Evolutionary conservation across 2,329 filamentous ascomycete genomes (phyloP).

Genomic region (Monosporascus sp.): DNA sequence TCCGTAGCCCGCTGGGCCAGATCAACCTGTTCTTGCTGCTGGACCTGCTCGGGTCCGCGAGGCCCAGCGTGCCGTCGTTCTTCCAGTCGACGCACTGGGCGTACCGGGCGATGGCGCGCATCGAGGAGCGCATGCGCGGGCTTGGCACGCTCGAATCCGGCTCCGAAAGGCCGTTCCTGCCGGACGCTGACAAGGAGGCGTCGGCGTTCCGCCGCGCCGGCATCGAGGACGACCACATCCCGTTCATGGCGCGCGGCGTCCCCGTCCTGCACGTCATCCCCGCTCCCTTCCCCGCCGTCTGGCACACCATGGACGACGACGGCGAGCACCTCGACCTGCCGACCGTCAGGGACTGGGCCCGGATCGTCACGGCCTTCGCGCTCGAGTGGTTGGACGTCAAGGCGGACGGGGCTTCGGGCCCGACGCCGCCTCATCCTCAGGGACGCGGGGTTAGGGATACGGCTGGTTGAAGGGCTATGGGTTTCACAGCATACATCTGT

Average conservation of each 20-base stretch:
- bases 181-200: slow-evolving; percentile 44
- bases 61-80: slow-evolving; percentile 62
- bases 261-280: slow-evolving; percentile 73
- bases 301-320: slow-evolving; percentile 69
- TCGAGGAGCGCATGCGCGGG: slow-evolving; percentile 60
- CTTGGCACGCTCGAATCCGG: slow-evolving; percentile 45
- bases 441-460: too few relatives aligned
- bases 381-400: slow-evolving; percentile 74
- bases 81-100: slow-evolving; percentile 81
- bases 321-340: slow-evolving; percentile 65
- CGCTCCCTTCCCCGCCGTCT: slow-evolving; percentile 63
- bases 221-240: slow-evolving; percentile 71
- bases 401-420: slow-evolving; percentile 21
- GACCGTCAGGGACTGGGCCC: slow-evolving; percentile 72
- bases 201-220: slow-evolving; percentile 27
- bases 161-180: slow-evolving; percentile 45
- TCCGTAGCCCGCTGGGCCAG: slow-evolving; percentile 62
- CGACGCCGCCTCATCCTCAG: background rate
- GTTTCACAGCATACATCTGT: background rate
- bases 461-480: background rate
- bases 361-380: slow-evolving; percentile 66
- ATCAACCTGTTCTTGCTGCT: slow-evolving; percentile 74
- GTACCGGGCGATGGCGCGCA: slow-evolving; percentile 59
- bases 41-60: slow-evolving; percentile 61
- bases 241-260: slow-evolving; percentile 70